Evolutionary conservation across 2,329 filamentous ascomycete species (phyloP).

Genomic region (Clonostachys byssicola): DNA sequence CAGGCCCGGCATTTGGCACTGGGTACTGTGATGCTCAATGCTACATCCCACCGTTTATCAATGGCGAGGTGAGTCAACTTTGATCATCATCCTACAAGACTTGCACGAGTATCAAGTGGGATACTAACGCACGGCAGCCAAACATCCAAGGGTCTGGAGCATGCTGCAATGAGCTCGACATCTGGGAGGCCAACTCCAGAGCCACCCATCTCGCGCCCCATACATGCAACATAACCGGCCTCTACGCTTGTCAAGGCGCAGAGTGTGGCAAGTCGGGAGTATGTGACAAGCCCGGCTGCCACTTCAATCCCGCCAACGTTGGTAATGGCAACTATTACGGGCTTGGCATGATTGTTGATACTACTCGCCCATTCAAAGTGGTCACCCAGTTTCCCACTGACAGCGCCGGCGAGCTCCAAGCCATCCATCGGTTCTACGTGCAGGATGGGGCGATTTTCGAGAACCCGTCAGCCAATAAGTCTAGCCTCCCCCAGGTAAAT

Average conservation of each 20-base stretch:
- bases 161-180: slow-evolving; percentile 52
- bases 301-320: slow-evolving; percentile 33
- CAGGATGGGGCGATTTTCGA: slow-evolving; percentile 42
- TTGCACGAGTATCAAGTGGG: background rate
- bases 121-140: slow-evolving; percentile 10
- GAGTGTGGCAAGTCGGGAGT: slow-evolving; percentile 30
- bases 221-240: slow-evolving; percentile 35
- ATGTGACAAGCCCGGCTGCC: slow-evolving; percentile 39
- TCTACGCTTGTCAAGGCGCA: slow-evolving; percentile 37
- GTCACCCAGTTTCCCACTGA: slow-evolving; percentile 43
- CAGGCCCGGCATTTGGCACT: slow-evolving; percentile 56
- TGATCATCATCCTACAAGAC: background rate
- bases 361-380: slow-evolving; percentile 32
- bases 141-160: slow-evolving; percentile 36
- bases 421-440: slow-evolving; percentile 44
- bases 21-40: slow-evolving; percentile 63
- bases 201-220: slow-evolving; percentile 43
- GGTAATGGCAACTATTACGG: slow-evolving; percentile 24
- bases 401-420: slow-evolving; percentile 26
- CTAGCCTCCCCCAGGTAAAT: slow-evolving; percentile 26
- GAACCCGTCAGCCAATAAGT: slow-evolving; percentile 24
- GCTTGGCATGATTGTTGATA: slow-evolving; percentile 25
- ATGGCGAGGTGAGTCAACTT: slow-evolving; percentile 32
- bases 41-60: slow-evolving; percentile 43
- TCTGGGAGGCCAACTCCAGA: slow-evolving; percentile 48